Base-by-base conservation (phyloP, 306 rosid genomes). In the Malus orientalis region DNA sequence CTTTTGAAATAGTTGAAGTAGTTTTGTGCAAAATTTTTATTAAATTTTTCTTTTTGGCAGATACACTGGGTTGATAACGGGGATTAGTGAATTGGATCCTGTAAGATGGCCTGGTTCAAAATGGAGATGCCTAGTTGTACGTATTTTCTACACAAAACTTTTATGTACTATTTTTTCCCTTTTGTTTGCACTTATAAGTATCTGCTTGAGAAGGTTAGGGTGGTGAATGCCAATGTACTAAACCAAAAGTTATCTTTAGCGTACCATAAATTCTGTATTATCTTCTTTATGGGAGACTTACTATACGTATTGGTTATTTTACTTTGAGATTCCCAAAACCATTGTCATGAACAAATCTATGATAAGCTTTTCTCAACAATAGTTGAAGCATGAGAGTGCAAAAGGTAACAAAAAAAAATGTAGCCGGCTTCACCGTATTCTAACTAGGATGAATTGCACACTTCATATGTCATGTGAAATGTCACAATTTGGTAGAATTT, bases 61-160 rank as follows among this genome's bases (percentile, higher is more conserved):
- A 68, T 87, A 86, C 78, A 86, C 97, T 9, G 99, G 99, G 76
- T 73, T 89, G 54, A 82, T 95, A 73, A 80, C 90, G 77, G 97
- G 99, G 76, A 78, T 87, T 25, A 68, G 85, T 36, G 97, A 92
- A 59, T 78, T 74, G 69, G 99, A 95, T 87, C 90, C 99, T 68
- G 79, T 83, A 32, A 84, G 97, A 78, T 95, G 99, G 97, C 87
- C 97, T 0, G 90, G 96, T 57, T 92, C 99, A 25, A 92, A 89
- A 82, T 95, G 99, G 99, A 91, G 85, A 87, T 90, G 97, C 77
- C 78, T 95, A 11, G 69, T 86, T 87, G 97, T 95, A 89, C 29
- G 84, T 44, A 72, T 36, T 69, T 30, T 7, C 67, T 16, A 14
- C 33, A 38, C 27, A 67, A 67, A 19, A 25, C 54, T 29, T 40